phyloP scores from a whole-genome alignment of 352 stramenopile species.

The Blastocystis sp. region DNA sequence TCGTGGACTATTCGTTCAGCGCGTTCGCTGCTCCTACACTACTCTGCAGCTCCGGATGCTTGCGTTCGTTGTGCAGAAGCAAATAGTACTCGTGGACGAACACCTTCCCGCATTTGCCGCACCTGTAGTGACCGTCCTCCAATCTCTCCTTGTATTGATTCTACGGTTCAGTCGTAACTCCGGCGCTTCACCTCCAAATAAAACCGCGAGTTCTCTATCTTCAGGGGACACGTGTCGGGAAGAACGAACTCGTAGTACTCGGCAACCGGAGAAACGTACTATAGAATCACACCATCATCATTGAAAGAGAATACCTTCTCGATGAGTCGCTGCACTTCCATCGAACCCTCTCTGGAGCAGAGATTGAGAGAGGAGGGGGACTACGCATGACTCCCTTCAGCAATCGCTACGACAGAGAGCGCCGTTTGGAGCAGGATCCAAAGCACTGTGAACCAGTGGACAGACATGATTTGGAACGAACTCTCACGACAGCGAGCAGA shows the following conservation, averaged over 20 bases:
- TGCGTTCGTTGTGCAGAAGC: conserved; percentile 49
- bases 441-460: neutral
- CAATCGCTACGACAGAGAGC: neutral
- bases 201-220: conserved; percentile 49
- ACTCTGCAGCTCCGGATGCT: conserved; percentile 50
- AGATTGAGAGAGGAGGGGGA: conserved; percentile 16
- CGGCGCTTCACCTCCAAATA: conserved; percentile 62
- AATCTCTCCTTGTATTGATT: conserved; percentile 64
- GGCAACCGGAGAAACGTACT: conserved; percentile 56
- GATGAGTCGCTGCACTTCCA: conserved; percentile 60
- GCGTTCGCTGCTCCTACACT: neutral
- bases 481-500: too few species aligned
- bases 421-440: neutral
- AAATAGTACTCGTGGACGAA: conserved; percentile 71
- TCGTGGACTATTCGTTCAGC: conserved; percentile 11
- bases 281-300: neutral
- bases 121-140: conserved; percentile 51
- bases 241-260: conserved; percentile 70
- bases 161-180: neutral
- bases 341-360: conserved; percentile 57
- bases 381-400: neutral
- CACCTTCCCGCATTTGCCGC: conserved; percentile 62
- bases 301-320: conserved; percentile 7
- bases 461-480: neutral
- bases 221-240: conserved; percentile 33